Percentiles rank a stretch among this genome's conserved stretches.
Evolutionary conservation across 108 stramenopile genomes (phyloP).

Genomic region (Bacterosira constricta): DNA sequence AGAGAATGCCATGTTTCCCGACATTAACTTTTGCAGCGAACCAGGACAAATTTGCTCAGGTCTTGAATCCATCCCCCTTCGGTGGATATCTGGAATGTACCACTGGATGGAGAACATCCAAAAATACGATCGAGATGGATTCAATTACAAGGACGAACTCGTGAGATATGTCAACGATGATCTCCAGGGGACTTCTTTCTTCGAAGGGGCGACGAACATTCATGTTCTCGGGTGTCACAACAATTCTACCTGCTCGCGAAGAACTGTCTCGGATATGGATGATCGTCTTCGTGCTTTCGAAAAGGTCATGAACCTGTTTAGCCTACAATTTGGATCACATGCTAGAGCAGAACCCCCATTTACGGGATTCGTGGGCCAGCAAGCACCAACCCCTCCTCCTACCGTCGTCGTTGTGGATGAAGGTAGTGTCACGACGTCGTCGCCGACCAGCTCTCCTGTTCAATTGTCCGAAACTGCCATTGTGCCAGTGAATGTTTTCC

Average conservation of each 20-base stretch:
- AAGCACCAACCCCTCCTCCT: constrained; percentile 25
- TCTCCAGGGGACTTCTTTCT: constrained; percentile 24
- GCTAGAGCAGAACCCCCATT: constrained; percentile 44
- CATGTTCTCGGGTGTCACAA: constrained; percentile 45
- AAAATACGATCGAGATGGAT: constrained; percentile 34
- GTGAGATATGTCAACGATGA: constrained; percentile 28
- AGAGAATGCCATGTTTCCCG: constrained; percentile 37
- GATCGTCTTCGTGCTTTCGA: constrained; percentile 42
- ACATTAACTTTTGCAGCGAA: constrained; percentile 47
- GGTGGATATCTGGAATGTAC: constrained; percentile 55
- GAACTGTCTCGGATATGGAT: constrained; percentile 23
- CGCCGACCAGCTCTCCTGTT: constrained; percentile 23
- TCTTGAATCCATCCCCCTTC: constrained; percentile 32
- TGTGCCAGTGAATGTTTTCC: constrained; percentile 32
- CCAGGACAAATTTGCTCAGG: constrained; percentile 44
- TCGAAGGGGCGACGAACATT: constrained; percentile 14
- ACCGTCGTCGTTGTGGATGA: neutral
- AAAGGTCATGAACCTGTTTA: constrained; percentile 36
- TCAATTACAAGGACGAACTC: constrained; percentile 39
- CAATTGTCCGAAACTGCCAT: constrained; percentile 5
- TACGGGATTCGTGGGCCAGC: constrained; percentile 37
- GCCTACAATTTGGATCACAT: constrained; percentile 41
- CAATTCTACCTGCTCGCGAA: constrained; percentile 6
- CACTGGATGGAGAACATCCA: constrained; percentile 53
- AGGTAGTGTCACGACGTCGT: neutral